Percentiles rank a stretch among this genome's conserved stretches.
Conservation (phyloP, 306 rosid species). For the Castanea crenata region DNA sequence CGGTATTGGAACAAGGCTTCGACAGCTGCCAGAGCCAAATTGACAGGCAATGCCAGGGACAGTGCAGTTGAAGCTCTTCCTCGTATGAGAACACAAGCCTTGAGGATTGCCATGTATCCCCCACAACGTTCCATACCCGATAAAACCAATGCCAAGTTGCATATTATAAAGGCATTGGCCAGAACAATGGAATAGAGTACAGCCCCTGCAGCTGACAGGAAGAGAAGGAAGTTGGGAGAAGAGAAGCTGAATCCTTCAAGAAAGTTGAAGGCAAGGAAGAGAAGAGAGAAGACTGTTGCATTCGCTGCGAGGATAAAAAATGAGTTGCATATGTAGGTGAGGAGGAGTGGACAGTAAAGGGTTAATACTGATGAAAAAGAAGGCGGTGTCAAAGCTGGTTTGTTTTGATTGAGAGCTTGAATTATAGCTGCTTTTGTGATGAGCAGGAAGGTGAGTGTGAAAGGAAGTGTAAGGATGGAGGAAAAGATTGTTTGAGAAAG, state of each 20-base stretch:
- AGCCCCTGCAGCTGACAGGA: conserved; percentile 68
- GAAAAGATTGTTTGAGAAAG: conserved; percentile 81
- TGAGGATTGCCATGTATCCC: conserved; percentile 65
- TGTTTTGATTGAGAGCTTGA: conserved; percentile 50
- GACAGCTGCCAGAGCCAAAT: conserved; percentile 60
- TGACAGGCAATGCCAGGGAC: conserved; percentile 69
- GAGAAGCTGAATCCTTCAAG: conserved; percentile 45
- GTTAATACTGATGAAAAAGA: conserved; percentile 38
- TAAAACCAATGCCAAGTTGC: conserved; percentile 64
- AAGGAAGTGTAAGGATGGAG: conserved; percentile 68
- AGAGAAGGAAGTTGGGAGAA: conserved; percentile 38
- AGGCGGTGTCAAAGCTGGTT: conserved; percentile 28
- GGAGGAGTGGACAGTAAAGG: conserved; percentile 57
- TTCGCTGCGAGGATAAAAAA: conserved; percentile 71
- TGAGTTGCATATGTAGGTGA: conserved; percentile 59
- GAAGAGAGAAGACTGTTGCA: conserved; percentile 59
- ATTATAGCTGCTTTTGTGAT: conserved; percentile 61
- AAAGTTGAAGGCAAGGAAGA: conserved; percentile 63
- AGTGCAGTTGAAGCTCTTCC: conserved; percentile 74
- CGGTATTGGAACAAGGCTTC: conserved; percentile 89
- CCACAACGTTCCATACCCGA: conserved; percentile 70
- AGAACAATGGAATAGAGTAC: conserved; percentile 79
- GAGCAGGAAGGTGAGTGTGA: conserved; percentile 73
- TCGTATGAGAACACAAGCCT: conserved; percentile 62
- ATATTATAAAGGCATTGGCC: conserved; percentile 69